Evolutionary conservation across 345 rosid species (phyloP), one percentile per base, ranked within the genome.

Genomic region (Citrus cavaleriei): DNA sequence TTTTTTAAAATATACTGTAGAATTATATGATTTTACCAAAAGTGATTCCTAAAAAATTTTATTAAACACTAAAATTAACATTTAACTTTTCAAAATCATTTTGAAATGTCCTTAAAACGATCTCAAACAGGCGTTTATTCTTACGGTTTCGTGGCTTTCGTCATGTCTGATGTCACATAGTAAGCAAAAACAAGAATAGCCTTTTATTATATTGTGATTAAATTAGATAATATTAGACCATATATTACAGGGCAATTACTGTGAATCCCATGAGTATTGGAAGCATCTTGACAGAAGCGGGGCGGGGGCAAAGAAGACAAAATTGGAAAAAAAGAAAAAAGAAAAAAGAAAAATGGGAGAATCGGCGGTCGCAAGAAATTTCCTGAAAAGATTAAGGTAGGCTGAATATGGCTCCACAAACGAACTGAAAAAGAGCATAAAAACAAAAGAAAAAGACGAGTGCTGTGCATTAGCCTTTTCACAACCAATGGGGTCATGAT

Each of bases 1-100:
- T 0, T 10, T 42, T 42, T 42, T 10, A 42, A 42, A 42, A 7
- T 10, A 42, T 42, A 10, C 14, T 10, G 0, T 3, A 10, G 0
- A 13, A 10, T 42, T 3, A 2, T 2, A 0, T 10, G 1, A 42
- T 42, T 42, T 10, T 3, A 42, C 0, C 1, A 10, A 42, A 42
- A 42, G 0, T 42, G 0, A 10, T 42, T 9, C 10, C 0, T 40
- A 0, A 9, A 10, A 2, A 40, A 0, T 0, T 10, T 10, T 40
- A 10, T 0, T 2, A 40, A 40, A 40, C 0, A 40, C 0, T 40
- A 40, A 40, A 40, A 40, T 40, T 10, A 10, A 40, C 10, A 3
- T 42, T 42, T 42, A 42, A 10, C 0, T 42, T 42, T 42, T 42
- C 3, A 10, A 42, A 42, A 42, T 42, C 3, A 42, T 10, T 42